phyloP scores from a whole-genome alignment of 2,329 filamentous ascomycete genomes.

The Pestalotiopsis sp. region DNA sequence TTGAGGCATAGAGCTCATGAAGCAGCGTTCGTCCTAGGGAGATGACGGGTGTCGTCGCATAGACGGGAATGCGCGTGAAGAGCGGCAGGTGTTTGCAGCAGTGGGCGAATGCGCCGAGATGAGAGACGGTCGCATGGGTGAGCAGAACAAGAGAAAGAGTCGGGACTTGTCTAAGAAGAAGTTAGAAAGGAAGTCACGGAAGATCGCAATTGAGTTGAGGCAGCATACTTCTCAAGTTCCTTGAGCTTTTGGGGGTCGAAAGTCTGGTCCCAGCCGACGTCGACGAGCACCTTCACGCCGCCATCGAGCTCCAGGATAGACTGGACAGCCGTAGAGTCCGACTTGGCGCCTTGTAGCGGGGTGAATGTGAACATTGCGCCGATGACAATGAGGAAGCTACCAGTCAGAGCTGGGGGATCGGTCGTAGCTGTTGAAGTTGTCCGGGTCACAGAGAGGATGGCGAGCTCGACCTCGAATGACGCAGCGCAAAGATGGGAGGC shows the following conservation, averaged over 20 bases:
- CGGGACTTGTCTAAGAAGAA: conserved; percentile 69
- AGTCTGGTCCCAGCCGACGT: conserved; percentile 92
- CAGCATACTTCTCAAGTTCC: conserved; percentile 81
- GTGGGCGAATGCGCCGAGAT: conserved; percentile 91
- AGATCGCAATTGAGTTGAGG: conserved; percentile 12
- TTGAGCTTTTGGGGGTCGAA: conserved; percentile 82
- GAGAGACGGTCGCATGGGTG: conserved; percentile 88
- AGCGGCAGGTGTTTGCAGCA: conserved; percentile 95
- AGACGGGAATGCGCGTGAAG: conserved; percentile 90
- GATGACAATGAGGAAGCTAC: conserved; percentile 13
- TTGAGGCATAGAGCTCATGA: conserved; percentile 89
- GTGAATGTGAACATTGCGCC: conserved; percentile 90
- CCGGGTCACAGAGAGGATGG: not conserved
- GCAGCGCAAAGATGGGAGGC: not conserved
- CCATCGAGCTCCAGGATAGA: conserved; percentile 97
- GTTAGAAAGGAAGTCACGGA: conserved; percentile 10
- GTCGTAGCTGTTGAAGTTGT: not conserved
- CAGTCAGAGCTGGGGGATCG: not conserved
- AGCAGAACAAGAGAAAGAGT: conserved; percentile 91
- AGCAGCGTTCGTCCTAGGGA: conserved; percentile 87
- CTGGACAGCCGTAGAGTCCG: conserved; percentile 82
- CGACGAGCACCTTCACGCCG: conserved; percentile 90
- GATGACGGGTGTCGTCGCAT: conserved; percentile 91
- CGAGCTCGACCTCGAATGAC: not conserved
- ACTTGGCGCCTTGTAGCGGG: conserved; percentile 86